Base-by-base conservation (phyloP, 2,329 filamentous ascomycete species). In the Chaetomiaceae sp. region DNA sequence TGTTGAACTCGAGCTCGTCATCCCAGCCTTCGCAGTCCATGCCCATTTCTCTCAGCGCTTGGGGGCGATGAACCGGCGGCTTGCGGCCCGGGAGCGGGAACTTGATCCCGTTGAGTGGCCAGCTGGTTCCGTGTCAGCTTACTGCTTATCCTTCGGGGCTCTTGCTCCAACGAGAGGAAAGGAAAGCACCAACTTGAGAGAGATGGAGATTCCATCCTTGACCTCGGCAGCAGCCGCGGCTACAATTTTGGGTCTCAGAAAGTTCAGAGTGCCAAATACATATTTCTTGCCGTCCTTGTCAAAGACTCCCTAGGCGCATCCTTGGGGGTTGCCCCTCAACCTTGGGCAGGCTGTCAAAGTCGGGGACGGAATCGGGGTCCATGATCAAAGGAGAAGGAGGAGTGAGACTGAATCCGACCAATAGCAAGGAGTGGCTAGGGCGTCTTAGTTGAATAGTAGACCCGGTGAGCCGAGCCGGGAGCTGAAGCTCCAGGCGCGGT, bases 1-100 rank as follows among this genome's bases (percentile, higher is more conserved):
- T 82, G 61, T 82, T 81, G 66, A 82, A 73, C 3, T 68, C 64
- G 6, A 81, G 58, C 55, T 78, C 71, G 47, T 79, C 75, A 25
- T 79, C 75, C 64, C 70, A 74, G 21, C 67, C 65, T 5, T 52
- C 59, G 9, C 57, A 52, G 10, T 59, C 61, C 4, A 68, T 45
- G 13, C 63, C 67, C 27, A 55, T 30, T 6, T 66, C 60, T n/a
- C 54, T 56, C 12, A 75, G 59, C 5, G 67, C 65, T 17, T 66
- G 55, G 17, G 70, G 58, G 1, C 62, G 69, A 53, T 75, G 73
- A 5, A 62, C 61, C 0, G 68, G 60, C 1, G 55, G 44, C 42
- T 64, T 68, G 40, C 72, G 66, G 30, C 66, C 65, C 0, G 67
- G 66, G 3, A 70, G 16, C 1, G 62, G 61, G 37, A 71, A 56